A percentile compares a stretch with the other conserved stretches of the same genome.
Evolutionary conservation across 345 rosid genomes (phyloP).

Genomic region (Pugionium cornutum): DNA sequence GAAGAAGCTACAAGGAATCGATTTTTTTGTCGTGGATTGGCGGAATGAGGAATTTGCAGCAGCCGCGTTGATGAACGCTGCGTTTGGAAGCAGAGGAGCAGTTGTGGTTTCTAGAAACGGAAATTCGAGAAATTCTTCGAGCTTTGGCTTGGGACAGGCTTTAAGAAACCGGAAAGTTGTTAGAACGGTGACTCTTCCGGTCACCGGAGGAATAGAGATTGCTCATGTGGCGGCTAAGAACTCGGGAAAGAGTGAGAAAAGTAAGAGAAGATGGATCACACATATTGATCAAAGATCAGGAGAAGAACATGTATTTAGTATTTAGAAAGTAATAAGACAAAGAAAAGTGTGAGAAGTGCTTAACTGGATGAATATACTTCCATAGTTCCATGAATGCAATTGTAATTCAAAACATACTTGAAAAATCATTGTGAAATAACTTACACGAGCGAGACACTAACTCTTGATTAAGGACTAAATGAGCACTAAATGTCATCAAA

Average conservation of each 20-base stretch:
- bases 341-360: slow-evolving; percentile 6
- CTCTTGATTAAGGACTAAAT: too few species aligned
- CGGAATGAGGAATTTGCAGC: slow-evolving; percentile 47
- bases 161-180: slow-evolving; percentile 53
- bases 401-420: too few species aligned
- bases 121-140: slow-evolving; percentile 40
- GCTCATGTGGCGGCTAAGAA: slow-evolving; percentile 67
- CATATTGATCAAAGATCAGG: slow-evolving; percentile 78
- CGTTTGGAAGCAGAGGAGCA: slow-evolving; percentile 66
- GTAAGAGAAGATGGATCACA: slow-evolving; percentile 65
- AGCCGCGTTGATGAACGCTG: slow-evolving; percentile 54
- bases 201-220: slow-evolving; percentile 82
- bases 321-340: slow-evolving; percentile 7
- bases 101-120: slow-evolving; percentile 87
- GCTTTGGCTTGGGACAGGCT: slow-evolving; percentile 58
- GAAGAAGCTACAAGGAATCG: slow-evolving; percentile 54
- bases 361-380: background rate
- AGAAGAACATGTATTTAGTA: slow-evolving; percentile 69
- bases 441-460: too few species aligned
- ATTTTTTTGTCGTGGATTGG: slow-evolving; percentile 84
- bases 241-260: slow-evolving; percentile 37
- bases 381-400: too few species aligned
- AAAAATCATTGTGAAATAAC: too few species aligned
- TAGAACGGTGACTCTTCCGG: slow-evolving; percentile 81
- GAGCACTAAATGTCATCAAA: too few species aligned